Evolutionary conservation across 192 early-diverging fungal species (phyloP).

Genomic region (Gamsiella multidivaricata): DNA sequence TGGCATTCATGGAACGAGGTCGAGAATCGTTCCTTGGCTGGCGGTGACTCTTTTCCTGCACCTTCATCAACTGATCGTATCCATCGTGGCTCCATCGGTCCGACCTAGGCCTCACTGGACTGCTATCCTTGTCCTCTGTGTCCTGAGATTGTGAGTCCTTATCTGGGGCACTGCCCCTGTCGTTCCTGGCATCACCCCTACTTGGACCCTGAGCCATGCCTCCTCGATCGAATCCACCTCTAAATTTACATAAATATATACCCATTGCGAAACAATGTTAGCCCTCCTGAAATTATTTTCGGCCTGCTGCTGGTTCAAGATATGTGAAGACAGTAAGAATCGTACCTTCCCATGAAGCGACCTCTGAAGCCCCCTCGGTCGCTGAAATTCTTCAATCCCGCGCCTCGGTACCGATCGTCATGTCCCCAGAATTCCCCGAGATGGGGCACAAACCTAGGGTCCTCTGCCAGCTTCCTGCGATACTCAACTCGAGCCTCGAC

Average conservation of each 20-base stretch:
- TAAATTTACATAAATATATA: neutral
- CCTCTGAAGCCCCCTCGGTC: slow-evolving; percentile 48
- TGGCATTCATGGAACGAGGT: slow-evolving; percentile 44
- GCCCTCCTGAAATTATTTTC: slow-evolving; percentile 1
- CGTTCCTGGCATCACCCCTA: slow-evolving; percentile 30
- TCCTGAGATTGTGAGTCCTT: slow-evolving; percentile 17
- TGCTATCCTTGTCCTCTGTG: slow-evolving; percentile 13
- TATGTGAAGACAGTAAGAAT: neutral
- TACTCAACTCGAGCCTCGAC: slow-evolving; percentile 62
- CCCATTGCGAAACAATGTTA: neutral
- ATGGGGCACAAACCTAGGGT: slow-evolving; percentile 67
- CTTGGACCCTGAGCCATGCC: slow-evolving; percentile 25
- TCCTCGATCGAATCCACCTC: slow-evolving; percentile 38
- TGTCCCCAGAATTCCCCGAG: slow-evolving; percentile 69
- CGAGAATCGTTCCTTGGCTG: slow-evolving; percentile 35
- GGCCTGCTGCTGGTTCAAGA: neutral
- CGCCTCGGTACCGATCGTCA: slow-evolving; percentile 66
- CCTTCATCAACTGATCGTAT: slow-evolving; percentile 61
- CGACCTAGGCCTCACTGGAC: slow-evolving; percentile 17
- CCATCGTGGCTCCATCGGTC: slow-evolving; percentile 64
- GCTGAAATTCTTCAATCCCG: slow-evolving; percentile 58
- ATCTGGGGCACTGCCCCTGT: neutral
- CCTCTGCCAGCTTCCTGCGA: slow-evolving; percentile 63
- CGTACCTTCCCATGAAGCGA: slow-evolving; percentile 51
- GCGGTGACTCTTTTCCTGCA: slow-evolving; percentile 55